Evolutionary conservation across 495 filamentous ascomycete genomes (phyloP), one percentile per base, ranked within the genome.

Genomic region (Tuber umbilicatum): DNA sequence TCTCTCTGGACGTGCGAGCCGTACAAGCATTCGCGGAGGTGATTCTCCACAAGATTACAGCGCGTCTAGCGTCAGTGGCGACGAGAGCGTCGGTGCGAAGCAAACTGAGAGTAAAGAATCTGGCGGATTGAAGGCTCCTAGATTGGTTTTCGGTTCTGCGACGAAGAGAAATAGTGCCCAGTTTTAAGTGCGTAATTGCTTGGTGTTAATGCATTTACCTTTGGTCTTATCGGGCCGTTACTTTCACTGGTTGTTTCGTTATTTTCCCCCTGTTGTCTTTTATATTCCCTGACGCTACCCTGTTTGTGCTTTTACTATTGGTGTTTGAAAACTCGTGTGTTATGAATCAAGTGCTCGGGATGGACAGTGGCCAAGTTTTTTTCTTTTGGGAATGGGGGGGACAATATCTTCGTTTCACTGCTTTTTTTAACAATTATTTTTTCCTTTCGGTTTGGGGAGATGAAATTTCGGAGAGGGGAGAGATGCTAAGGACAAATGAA

Each of bases 151-250:
- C 70, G 93, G 90, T 74, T 93, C 90, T 82, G 92, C 92, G 73
- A 93, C 96, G 85, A 97, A 97, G 89, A 91, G 94, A 82, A 97
- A 93, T 86, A 91, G 88, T 83, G 86, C 90, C 70, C 85, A 91
- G 81, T 88, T 87, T 78, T 89, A 83, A 80, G 72, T 45, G 27
- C 17, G 35, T 47, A 21, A 69, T 40, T 68, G 19, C 70, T 68
- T 80, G 69, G 55, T 60, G 38, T 60, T 47, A 76, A 74, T 60
- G 17, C 39, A 45, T 69, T 27, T 70, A 43, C 31, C 37, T 70
- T 70, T 45, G 41, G 39, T 31, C 39, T 39, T 74, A 69, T 79
- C 68, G 38, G 67, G 47, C 64, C 50, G 71, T 69, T 70, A 68
- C 76, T 73, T 78, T 60, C 76, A 47, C 73, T 76, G 43, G 70